Percentiles rank a stretch among this genome's conserved stretches.
phyloP scores from a whole-genome alignment of 1,284 basidiomycete species.

The Singerocomus inundabilis region DNA sequence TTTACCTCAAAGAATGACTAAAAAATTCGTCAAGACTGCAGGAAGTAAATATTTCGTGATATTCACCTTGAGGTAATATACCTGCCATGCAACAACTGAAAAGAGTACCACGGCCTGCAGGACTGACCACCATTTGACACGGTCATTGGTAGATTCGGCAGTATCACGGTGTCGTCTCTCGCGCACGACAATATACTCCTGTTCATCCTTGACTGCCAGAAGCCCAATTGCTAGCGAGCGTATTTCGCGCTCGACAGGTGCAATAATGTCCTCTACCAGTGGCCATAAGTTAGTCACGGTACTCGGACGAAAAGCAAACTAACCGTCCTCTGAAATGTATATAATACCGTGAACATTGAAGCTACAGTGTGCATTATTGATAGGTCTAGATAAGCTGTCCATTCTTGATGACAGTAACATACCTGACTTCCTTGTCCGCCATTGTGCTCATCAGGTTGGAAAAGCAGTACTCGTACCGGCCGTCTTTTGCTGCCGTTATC shows the following conservation, averaged over 20 bases:
- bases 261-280: conserved; percentile 62
- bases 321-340: conserved; percentile 85
- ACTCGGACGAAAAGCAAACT: conserved; percentile 19
- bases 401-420: conserved; percentile 27
- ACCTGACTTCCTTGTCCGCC: conserved; percentile 93
- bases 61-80: conserved; percentile 93
- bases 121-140: conserved; percentile 99
- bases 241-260: conserved; percentile 96
- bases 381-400: not conserved
- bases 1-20: conserved; percentile 93
- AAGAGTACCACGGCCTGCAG: conserved; percentile 87
- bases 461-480: conserved; percentile 95
- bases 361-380: conserved; percentile 42
- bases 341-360: conserved; percentile 99
- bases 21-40: conserved; percentile 26
- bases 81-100: conserved; percentile 92
- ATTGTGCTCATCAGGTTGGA: conserved; percentile 97
- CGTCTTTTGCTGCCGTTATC: conserved; percentile 84
- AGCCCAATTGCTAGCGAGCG: conserved; percentile 83
- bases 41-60: not conserved
- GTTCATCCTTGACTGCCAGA: conserved; percentile 95
- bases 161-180: conserved; percentile 94
- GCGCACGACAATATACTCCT: conserved; percentile 96
- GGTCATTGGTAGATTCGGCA: conserved; percentile 90
- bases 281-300: conserved; percentile 19